These are phyloP conservation scores for Gymnopus androsaceus DNA, from an alignment of 1,284 basidiomycete species.

Conservation along the genomic window DNA sequence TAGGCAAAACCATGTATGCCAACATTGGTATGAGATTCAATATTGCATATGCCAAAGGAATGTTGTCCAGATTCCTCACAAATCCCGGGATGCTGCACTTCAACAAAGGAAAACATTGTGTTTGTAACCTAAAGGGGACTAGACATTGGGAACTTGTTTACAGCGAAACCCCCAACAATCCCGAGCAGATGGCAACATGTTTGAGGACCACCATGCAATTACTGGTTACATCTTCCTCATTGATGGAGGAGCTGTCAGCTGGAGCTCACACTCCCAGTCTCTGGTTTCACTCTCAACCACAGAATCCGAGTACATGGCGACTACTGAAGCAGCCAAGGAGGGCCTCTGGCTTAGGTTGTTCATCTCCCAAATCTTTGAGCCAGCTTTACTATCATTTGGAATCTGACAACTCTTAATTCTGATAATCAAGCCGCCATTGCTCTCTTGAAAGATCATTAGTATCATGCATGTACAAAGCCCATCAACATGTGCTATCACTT, in stretches of 20 bases:
- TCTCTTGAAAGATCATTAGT: neutral
- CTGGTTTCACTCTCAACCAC: neutral
- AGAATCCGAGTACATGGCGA: neutral
- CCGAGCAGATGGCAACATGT: neutral
- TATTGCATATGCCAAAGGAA: neutral
- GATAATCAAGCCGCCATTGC: too few relatives aligned
- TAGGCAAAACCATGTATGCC: neutral
- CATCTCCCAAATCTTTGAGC: too few relatives aligned
- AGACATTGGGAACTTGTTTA: neutral
- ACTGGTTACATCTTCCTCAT: too few relatives aligned
- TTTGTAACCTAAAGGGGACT: neutral
- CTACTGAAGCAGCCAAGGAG: neutral
- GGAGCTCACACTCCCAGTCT: too few relatives aligned
- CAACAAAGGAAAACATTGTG: neutral
- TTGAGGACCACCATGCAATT: neutral
- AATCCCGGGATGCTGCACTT: neutral
- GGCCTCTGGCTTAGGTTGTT: neutral
- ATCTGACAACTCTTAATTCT: too few relatives aligned
- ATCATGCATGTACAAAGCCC: neutral
- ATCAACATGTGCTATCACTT: neutral
- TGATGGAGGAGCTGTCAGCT: too few relatives aligned
- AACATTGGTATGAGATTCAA: neutral
- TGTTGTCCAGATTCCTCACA: neutral
- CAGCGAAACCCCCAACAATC: too few relatives aligned
- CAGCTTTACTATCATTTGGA: too few relatives aligned